These are phyloP conservation scores for Phalaenopsis aphrodite DNA, from an alignment of 106 monocot genomes.

Conservation along the genomic window DNA sequence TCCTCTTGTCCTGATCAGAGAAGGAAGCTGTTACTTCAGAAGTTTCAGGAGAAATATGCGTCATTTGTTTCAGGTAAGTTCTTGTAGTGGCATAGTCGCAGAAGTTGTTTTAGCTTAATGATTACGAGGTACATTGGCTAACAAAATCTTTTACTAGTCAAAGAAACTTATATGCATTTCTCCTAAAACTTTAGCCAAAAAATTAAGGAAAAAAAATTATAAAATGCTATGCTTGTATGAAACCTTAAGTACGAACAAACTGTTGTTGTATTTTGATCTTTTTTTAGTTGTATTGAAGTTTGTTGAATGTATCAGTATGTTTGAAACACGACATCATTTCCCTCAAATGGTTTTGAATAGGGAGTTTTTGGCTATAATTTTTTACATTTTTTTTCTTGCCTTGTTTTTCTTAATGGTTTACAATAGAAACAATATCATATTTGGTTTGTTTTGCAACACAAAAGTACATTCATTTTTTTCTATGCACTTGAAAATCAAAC, in stretches of 20 bases:
- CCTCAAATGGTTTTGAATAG: neutral
- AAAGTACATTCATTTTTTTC: neutral
- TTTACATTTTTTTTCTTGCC: neutral
- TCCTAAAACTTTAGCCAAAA: neutral
- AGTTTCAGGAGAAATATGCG: constrained; percentile 53
- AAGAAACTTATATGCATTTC: neutral
- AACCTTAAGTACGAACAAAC: too few species aligned
- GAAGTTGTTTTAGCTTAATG: neutral
- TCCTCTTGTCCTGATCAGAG: constrained; percentile 59
- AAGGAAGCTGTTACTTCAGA: constrained; percentile 50
- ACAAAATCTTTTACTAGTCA: neutral
- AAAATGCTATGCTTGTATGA: neutral
- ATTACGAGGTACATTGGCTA: neutral
- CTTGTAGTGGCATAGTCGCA: neutral
- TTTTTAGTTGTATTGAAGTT: too few species aligned
- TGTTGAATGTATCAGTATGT: too few species aligned
- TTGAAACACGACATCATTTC: neutral
- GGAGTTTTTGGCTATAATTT: neutral
- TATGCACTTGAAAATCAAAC: neutral
- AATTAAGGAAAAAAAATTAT: neutral
- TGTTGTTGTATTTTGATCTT: too few species aligned
- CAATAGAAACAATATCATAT: neutral
- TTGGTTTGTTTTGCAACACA: neutral
- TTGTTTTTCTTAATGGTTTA: neutral
- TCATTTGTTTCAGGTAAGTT: constrained; percentile 68